Percentiles rank a stretch among this genome's conserved stretches.
Conservation (phyloP, 768 basidiomycete genomes). For the Serendipita sp. region DNA sequence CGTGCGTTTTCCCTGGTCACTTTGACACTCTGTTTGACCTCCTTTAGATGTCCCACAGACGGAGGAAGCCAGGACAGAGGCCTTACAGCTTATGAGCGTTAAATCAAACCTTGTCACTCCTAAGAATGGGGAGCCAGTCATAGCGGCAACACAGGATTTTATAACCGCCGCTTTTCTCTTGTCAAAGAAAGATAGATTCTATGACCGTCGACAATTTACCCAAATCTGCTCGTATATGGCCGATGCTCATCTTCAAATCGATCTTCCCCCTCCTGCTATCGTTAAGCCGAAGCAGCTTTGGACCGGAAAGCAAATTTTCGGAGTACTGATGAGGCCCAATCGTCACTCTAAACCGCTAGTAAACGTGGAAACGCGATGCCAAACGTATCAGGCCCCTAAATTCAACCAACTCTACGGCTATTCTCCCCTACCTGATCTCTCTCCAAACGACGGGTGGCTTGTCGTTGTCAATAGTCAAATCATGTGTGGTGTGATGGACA, state of each 20-base stretch:
- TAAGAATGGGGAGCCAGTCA: conserved; percentile 95
- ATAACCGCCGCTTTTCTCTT: conserved; percentile 96
- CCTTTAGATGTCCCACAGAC: conserved; percentile 87
- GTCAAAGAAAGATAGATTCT: conserved; percentile 81
- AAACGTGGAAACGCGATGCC: conserved; percentile 92
- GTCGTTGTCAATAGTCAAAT: conserved; percentile 96
- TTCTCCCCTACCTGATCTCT: conserved; percentile 56
- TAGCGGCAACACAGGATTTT: conserved; percentile 98
- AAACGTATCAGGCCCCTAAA: conserved; percentile 69
- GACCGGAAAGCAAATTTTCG: conserved; percentile 99
- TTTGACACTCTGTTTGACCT: conserved; percentile 3
- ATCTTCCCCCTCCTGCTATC: conserved; percentile 87
- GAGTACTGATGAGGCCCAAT: conserved; percentile 90
- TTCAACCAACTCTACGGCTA: conserved; percentile 36
- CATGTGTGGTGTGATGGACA: conserved; percentile 99
- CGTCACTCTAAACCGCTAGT: conserved; percentile 64
- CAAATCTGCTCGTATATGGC: conserved; percentile 91
- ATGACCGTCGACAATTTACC: conserved; percentile 85
- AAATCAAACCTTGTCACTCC: conserved; percentile 96
- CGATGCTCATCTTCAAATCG: conserved; percentile 82
- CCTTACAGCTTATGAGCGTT: conserved; percentile 90
- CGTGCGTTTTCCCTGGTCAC: conserved; percentile 34
- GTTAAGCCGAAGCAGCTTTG: conserved; percentile 85
- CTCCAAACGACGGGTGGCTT: conserved; percentile 94
- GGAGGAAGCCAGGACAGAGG: conserved; percentile 94